Evolutionary conservation across 306 rosid species (phyloP).

Genomic region (Cicer pinnatifidum): DNA sequence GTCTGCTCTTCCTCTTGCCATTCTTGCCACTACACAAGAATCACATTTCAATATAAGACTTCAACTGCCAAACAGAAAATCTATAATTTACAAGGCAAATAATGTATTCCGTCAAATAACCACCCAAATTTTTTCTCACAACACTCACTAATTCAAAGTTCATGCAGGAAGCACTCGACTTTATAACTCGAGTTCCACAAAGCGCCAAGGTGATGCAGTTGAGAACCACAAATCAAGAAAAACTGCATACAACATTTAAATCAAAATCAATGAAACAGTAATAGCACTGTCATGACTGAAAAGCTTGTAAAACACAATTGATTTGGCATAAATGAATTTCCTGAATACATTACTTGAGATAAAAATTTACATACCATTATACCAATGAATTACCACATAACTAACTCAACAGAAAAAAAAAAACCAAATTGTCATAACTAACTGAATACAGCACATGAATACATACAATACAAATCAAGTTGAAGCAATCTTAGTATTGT

Average conservation of each 20-base stretch:
- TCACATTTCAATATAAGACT: conserved; percentile 39
- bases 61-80: conserved; percentile 35
- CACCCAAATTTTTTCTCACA: conserved; percentile 45
- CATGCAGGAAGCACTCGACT: conserved; percentile 23
- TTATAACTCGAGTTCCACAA: conserved; percentile 38
- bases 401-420: background rate
- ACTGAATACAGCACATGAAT: background rate
- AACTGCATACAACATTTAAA: conserved; percentile 43
- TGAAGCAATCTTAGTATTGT: background rate
- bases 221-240: conserved; percentile 31
- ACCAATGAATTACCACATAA: background rate
- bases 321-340: background rate
- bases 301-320: background rate
- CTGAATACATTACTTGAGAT: background rate
- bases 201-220: conserved; percentile 30
- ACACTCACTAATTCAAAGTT: conserved; percentile 41
- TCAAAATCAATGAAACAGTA: conserved; percentile 43
- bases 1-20: conserved; percentile 68
- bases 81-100: conserved; percentile 18
- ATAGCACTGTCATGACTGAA: conserved; percentile 28
- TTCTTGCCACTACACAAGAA: conserved; percentile 56
- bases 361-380: background rate
- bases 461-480: background rate
- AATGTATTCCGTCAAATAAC: conserved; percentile 36
- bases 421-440: conserved; percentile 1